Base-by-base conservation (phyloP, 345 rosid genomes). In the Gossypium sturtianum region DNA sequence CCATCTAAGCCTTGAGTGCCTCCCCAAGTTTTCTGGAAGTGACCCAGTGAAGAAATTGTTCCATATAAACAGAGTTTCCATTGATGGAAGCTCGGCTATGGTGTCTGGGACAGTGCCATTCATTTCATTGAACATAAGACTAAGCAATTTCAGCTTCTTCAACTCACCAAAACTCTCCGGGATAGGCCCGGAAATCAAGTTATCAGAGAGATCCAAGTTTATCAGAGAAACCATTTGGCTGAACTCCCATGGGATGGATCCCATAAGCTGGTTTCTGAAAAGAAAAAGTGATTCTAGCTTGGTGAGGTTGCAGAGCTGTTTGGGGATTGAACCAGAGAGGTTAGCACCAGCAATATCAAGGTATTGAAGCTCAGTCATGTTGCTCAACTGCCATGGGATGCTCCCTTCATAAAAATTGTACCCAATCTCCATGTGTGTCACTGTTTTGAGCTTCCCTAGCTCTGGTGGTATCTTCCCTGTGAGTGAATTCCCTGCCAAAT, bases 371-470 rank as follows among this genome's bases (percentile, higher is more conserved):
- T 82, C 89, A 73, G 87, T 92, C 88, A 94, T 83, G 83, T 82
- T 87, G 12, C 98, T 92, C 34, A 92, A 27, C 71, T 92, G 85
- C 91, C 89, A 84, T 22, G 98, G 97, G 78, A 94, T 89, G 27
- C 76, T 77, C 62, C 98, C 97, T 44, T 87, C 75, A 68, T 91
- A 94, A 22, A 86, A 80, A 77, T 94, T 94, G 75, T 94, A 94
- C 47, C 97, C 97, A 83, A 94, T 94, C 89, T 94, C 98, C 94
- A 94, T 89, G 72, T 92, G 98, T 47, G 82, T 85, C 73, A 92
- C 75, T 0, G 91, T 87, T 48, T 82, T 85, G 69, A 92, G 85
- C 47, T 78, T 79, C 48, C 98, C 98, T 10, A 92, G 83, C 76
- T 89, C 92, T 23, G 87, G 82, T 8, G 97, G 97, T 79, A 94